These are phyloP conservation scores for Annona squamosa DNA, from an alignment of 164 flowering plant genomes.

Conservation along the genomic window DNA sequence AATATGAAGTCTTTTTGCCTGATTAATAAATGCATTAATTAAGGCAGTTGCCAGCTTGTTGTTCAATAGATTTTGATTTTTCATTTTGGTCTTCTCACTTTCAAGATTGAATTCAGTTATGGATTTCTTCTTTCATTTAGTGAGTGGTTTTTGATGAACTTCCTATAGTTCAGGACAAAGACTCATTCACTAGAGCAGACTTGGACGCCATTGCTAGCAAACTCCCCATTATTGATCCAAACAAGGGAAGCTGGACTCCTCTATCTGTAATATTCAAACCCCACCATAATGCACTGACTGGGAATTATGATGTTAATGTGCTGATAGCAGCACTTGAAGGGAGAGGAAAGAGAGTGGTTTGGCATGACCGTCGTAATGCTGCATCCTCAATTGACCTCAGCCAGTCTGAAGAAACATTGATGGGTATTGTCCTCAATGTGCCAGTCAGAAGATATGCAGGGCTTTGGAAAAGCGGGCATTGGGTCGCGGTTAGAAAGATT, in stretches of 20 bases:
- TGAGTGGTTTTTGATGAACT: constrained; percentile 7
- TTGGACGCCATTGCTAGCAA: constrained; percentile 55
- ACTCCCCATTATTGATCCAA: constrained; percentile 51
- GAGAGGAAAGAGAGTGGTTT: constrained; percentile 66
- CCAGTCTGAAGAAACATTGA: constrained; percentile 33
- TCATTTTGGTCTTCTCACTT: background rate
- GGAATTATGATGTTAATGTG: constrained; percentile 89
- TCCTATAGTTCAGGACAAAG: constrained; percentile 45
- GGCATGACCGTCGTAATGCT: constrained; percentile 80
- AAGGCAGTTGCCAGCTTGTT: too few species aligned
- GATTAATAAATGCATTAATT: too few species aligned
- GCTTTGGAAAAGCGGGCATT: constrained; percentile 82
- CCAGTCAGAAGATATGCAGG: constrained; percentile 61
- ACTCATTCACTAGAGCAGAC: constrained; percentile 50
- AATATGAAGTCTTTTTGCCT: too few species aligned
- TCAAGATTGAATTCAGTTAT: background rate
- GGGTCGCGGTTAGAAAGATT: constrained; percentile 65
- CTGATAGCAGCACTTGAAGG: constrained; percentile 73
- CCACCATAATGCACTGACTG: constrained; percentile 75
- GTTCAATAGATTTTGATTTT: too few species aligned
- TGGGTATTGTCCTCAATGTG: constrained; percentile 80
- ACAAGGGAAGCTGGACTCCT: constrained; percentile 43
- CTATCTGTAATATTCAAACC: constrained; percentile 67
- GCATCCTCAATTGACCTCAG: constrained; percentile 61
- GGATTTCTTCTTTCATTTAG: background rate